Percentiles rank a stretch among this genome's conserved stretches.
Conservation (phyloP, 306 rosid genomes). For the Datisca glomerata region DNA sequence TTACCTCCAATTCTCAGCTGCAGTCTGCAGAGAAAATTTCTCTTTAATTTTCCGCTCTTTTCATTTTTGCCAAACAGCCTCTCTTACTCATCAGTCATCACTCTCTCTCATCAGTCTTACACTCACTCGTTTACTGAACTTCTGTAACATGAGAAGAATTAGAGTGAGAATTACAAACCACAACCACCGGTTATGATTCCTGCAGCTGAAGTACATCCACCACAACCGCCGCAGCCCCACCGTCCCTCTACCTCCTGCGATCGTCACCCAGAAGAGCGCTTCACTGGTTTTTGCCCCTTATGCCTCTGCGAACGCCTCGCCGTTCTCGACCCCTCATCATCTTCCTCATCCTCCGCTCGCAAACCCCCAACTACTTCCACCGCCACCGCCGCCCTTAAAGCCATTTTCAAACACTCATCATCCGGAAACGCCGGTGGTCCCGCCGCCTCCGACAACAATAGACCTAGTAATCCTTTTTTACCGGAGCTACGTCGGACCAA, state of each 20-base stretch:
- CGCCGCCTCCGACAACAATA: slow-evolving; percentile 6
- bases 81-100: slow-evolving; percentile 16
- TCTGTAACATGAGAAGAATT: slow-evolving; percentile 55
- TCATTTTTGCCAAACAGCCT: slow-evolving; percentile 1
- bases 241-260: slow-evolving; percentile 75
- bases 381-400: slow-evolving; percentile 85
- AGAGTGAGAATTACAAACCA: slow-evolving; percentile 22
- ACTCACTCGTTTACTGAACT: too few relatives aligned
- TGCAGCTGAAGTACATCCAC: slow-evolving; percentile 36
- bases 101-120: background rate
- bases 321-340: slow-evolving; percentile 61
- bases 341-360: slow-evolving; percentile 35
- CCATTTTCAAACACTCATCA: slow-evolving; percentile 61
- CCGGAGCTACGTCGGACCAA: slow-evolving; percentile 95
- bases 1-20: slow-evolving; percentile 7
- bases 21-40: background rate
- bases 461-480: slow-evolving; percentile 42
- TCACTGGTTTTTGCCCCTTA: slow-evolving; percentile 97
- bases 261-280: slow-evolving; percentile 73
- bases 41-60: background rate
- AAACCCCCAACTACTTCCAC: slow-evolving; percentile 58
- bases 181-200: slow-evolving; percentile 72
- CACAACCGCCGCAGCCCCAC: slow-evolving; percentile 48
- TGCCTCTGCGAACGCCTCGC: slow-evolving; percentile 99
- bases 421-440: slow-evolving; percentile 19